Evolutionary conservation across 768 basidiomycete genomes (phyloP), one percentile per base, ranked within the genome.

Genomic region (Leccinum pellstonianum): DNA sequence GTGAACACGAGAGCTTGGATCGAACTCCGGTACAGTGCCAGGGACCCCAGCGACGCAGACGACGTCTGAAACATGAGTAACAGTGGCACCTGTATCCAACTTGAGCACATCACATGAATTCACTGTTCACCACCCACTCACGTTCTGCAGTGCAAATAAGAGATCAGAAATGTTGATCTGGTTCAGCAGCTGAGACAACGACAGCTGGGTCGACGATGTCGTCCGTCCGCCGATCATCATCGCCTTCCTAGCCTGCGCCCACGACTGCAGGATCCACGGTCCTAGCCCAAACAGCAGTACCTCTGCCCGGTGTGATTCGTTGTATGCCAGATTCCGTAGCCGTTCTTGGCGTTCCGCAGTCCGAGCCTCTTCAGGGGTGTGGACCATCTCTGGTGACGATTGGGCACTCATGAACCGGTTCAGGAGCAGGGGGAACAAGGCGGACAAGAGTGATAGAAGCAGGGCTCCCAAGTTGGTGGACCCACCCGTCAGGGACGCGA

Each of bases 211-310:
- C 35, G 65, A 47, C 14, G 63, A 73, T 64, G 65, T 78, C 70
- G 68, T 62, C 59, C 78, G 79, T 64, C 87, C 85, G 27, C 84
- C 81, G 14, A 82, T 81, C 55, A 88, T 75, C 49, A 86, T 81
- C 19, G 83, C 73, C 68, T 79, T 82, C 64, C 86, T 77, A 3
- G 91, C 83, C 33, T 74, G 78, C 4, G 86, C 80, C 93, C 93
- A 95, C 7, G 85, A 83, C 57, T 83, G 80, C 59, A 95, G 75
- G 56, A 95, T 87, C 93, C 93, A 95, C 41, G 90, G 87, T 11
- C 86, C 87, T 15, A 95, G 80, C 4, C 90, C 90, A 71, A 93
- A 95, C 4, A 95, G 78, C 35, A 87, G 79, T 33, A 95, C 81
- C 71, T 95, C 93, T 15, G 88, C 86, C n/a, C 91, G 86, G 70